Evolutionary conservation across 345 rosid genomes (phyloP), one percentile per base, ranked within the genome.

Genomic region (Corymbia maculata): DNA sequence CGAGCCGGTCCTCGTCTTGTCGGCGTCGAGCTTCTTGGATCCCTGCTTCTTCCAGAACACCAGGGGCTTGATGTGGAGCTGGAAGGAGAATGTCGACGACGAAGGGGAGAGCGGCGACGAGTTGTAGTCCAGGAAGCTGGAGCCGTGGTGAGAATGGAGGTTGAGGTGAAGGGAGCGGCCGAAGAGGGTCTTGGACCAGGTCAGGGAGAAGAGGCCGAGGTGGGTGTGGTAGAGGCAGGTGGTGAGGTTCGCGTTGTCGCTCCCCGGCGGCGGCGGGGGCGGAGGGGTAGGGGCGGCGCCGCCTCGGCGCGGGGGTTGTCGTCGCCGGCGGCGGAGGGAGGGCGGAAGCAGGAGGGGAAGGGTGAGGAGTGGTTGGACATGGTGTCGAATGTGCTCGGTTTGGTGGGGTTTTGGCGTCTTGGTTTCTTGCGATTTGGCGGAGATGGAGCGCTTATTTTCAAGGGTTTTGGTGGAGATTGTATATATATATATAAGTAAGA

Each of bases 1-100:
- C 30, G 90, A 13, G 57, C 55, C 26, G 49, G 55, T 70, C 15
- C 44, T 7, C 24, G 79, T 80, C 7, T 21, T 28, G 87, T 87
- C 88, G 84, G 51, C 52, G 32, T 64, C 57, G 26, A 97, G 90
- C 75, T 87, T 92, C 87, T 92, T 96, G 91, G 95, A 94, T 82
- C 99, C 99, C 21, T 91, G 91, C 89, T 92, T 98, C 88, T 91
- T 95, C 99, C 99, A 98, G 87, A 98, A 98, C 82, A 93, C 42
- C 47, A 95, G 91, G 87, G 96, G 95, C 88, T 95, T 97, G 75
- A 96, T 87, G 70, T 91, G 94, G 88, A 98, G 96, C 53, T 95
- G 95, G 86, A 96, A 98, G 75, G 96, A 92, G 44, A 94, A 87
- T 91, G 94, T 79, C 75, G 95, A 92, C 50, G 90, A 91, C 16